Evolutionary conservation across 257 asterid genomes (phyloP), one percentile per base, ranked within the genome.

Genomic region (Linderniella brevidens): DNA sequence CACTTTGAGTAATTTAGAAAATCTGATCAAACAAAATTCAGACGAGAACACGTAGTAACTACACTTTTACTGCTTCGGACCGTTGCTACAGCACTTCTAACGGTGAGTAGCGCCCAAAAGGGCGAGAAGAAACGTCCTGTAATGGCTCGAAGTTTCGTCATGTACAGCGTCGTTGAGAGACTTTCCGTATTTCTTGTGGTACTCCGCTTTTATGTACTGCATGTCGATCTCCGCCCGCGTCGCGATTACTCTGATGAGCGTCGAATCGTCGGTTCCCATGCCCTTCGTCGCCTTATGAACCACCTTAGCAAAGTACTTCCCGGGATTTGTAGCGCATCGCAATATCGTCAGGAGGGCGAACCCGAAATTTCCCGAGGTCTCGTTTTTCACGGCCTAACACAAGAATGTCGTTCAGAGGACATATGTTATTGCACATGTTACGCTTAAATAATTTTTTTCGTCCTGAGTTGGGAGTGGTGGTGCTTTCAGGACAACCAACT

Each of bases 271-370:
- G 4, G 96, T 90, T 58, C 99, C 99, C 62, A 85, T 8, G 50
- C 94, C 96, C 71, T 90, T 75, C 99, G 85, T 85, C 36, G 96
- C 92, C 73, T 79, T 77, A 40, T 60, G 72, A 62, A 90, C 61
- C 60, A 64, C 68, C 97, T 78, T 87, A 5, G 97, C 92, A 56
- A 87, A 87, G 71, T 71, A 83, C 48, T 46, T 73, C 13, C 59
- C 93, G 5, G 95, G 92, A 65, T 87, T 83, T 60, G 63, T 74
- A 53, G 95, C 77, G 68, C 92, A 87, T 42, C 54, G 78, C 50
- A 87, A 53, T 49, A 83, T 67, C 42, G 88, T 72, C 74, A 73
- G 46, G 12, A 87, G 95, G 40, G 63, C 95, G 57, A 68, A 71
- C 76, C 69, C 80, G 51, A 83, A 87, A 46, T 59, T 53, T 37